Base-by-base conservation (phyloP, 108 stramenopile genomes). In the Nitzschia putrida region DNA sequence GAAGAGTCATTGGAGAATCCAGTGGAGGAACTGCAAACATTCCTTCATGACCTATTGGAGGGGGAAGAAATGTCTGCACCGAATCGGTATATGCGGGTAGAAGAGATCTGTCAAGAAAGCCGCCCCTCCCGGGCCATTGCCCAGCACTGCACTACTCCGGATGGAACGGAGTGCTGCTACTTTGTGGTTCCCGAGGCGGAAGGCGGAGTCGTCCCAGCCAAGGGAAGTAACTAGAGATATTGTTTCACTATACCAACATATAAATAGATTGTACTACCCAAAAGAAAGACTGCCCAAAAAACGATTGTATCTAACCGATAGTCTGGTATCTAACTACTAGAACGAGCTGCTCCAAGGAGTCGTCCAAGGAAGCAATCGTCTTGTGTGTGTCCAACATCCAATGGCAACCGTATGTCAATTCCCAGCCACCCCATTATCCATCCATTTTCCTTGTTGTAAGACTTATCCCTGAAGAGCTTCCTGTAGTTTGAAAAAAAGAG, bases 121-220 rank as follows among this genome's bases (percentile, higher is more conserved):
- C 45, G 44, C 39, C 69, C 76, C 37, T 21, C 23, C 12, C n/a
- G 69, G 53, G 63, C 76, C 23, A 66, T 77, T 43, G 69, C 55
- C 7, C 23, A 57, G 10, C 44, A 77, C 43, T 69, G 66, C n/a
- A 29, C 38, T 47, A 20, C 12, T 25, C 6, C n/a, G 8, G 40
- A 40, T 20, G 14, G 24, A 2, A 18, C 47, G 4, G 53, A 51
- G 22, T 71, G 69, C 18, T 77, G 76, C 51, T 70, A 59, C 29
- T 69, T 71, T 38, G 76, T 77, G 29, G 69, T 77, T 54, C 76
- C 76, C 9, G 49, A 71, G 14, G 26, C 49, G 7, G 73, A 71
- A 8, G 69, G 76, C 24, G 69, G 76, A 23, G 21, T 11, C 10
- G 47, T 76, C 11, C 24, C 4, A 34, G 29, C 29, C 29, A 4